Base-by-base conservation (phyloP, 495 filamentous ascomycete genomes). In the Aspergillus biplanus region DNA sequence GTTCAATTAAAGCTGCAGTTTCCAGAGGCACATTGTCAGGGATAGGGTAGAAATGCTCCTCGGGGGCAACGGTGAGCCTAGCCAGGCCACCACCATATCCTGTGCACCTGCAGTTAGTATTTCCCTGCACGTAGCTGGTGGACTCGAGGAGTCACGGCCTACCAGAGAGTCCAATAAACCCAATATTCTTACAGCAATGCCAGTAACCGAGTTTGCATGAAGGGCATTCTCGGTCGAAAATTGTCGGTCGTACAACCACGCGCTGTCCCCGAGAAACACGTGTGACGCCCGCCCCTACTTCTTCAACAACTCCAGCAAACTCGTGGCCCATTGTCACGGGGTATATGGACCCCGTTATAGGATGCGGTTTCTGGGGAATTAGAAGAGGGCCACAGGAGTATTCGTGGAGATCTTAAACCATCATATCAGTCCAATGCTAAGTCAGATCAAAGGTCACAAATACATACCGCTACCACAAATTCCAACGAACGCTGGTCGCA, bases 311-410 rank as follows among this genome's bases (percentile, higher is more conserved):
- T 16, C 86, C 87, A 42, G 75, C 76, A 66, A 89, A 85, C 63
- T 88, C 86, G 59, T 89, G 86, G 15, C 86, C 87, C 55, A 88
- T 74, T 3, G 82, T 82, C 37, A 85, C 57, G 1, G 86, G 86
- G n/a, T 80, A 73, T 11, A 70, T 73, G 54, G 83, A 76, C 37
- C 80, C 78, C 9, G 85, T 88, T 52, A 87, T 81, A 1, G 75
- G 78, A 69, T 89, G 86, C 5, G 83, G 80, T 42, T 59, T 63
- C 15, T 72, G 77, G 0, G 85, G 85, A 27, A 82, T 80, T 16
- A 87, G 71, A 21, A 77, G 82, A 11, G 83, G 80, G 11, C 85
- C 85, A n/a, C 76, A 71, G 0, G 56, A 68, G 53, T 66, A 62
- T 55, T 61, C 56, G n/a, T 62, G 57, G 58, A 56, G 52, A 27